A percentile compares a stretch with the other conserved stretches of the same genome.
These are phyloP conservation scores for Triticum timopheevii DNA, from an alignment of 176 grass and related monocot genomes.

Conservation along the genomic window DNA sequence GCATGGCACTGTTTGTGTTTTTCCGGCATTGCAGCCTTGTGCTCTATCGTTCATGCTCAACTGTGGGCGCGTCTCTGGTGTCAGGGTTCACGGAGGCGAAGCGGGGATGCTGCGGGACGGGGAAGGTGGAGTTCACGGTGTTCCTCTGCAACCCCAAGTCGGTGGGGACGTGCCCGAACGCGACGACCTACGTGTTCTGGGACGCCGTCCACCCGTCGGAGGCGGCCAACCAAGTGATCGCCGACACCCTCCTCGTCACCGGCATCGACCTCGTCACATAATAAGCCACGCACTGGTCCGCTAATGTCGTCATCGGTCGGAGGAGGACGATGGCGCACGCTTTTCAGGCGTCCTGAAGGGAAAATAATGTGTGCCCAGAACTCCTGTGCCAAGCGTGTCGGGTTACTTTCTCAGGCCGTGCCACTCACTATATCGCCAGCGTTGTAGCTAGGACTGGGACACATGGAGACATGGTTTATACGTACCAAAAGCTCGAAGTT, in stretches of 20 bases:
- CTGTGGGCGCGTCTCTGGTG: not conserved
- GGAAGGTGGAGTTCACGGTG: conserved; percentile 78
- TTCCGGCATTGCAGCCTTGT: not conserved
- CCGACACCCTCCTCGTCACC: conserved; percentile 56
- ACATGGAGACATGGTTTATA: no score
- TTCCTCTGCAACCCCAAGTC: conserved; percentile 87
- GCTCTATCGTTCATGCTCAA: not conserved
- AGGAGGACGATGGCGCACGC: not conserved
- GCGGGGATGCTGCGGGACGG: conserved; percentile 73
- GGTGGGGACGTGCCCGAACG: conserved; percentile 78
- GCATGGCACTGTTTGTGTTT: not conserved
- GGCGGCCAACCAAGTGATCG: conserved; percentile 77
- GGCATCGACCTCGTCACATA: conserved; percentile 65
- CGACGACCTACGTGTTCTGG: conserved; percentile 91
- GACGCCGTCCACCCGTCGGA: conserved; percentile 88
- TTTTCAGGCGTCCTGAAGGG: not conserved
- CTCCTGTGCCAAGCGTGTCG: no score
- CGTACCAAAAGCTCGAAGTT: no score
- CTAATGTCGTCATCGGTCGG: not conserved
- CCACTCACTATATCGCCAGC: no score
- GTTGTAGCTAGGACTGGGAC: no score
- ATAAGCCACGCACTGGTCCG: not conserved
- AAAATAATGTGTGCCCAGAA: conserved; percentile 5
- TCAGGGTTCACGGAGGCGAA: conserved; percentile 79
- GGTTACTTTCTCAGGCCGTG: no score